Evolutionary conservation across 2,329 filamentous ascomycete species (phyloP).

Genomic region (Aspergillus neotritici): DNA sequence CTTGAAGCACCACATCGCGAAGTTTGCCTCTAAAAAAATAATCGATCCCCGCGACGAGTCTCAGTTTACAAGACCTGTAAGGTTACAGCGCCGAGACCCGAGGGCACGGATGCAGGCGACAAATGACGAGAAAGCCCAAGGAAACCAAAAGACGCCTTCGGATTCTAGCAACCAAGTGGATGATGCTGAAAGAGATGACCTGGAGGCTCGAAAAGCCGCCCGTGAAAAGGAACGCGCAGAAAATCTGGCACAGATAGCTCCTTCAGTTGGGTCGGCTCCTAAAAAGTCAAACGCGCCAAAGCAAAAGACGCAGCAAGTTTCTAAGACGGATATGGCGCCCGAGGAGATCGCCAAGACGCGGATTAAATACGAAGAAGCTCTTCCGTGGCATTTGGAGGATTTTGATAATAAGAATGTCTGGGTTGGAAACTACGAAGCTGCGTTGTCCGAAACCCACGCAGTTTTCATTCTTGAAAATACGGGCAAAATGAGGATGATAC

Average conservation of each 20-base stretch:
- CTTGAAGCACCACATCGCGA: constrained; percentile 80
- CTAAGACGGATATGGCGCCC: constrained; percentile 68
- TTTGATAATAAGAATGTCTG: constrained; percentile 93
- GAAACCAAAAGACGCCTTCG: constrained; percentile 33
- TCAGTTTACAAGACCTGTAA: constrained; percentile 81
- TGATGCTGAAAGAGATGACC: constrained; percentile 58
- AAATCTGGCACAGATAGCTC: constrained; percentile 89
- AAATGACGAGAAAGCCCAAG: constrained; percentile 42
- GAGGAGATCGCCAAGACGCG: constrained; percentile 63
- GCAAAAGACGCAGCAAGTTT: constrained; percentile 83
- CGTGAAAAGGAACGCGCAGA: constrained; percentile 79
- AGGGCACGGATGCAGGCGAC: constrained; percentile 55
- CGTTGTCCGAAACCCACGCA: constrained; percentile 73
- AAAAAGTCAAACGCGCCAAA: constrained; percentile 61
- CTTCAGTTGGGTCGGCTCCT: constrained; percentile 63
- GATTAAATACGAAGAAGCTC: constrained; percentile 81
- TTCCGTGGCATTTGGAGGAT: constrained; percentile 96
- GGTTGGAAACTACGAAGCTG: constrained; percentile 85
- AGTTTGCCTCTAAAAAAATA: constrained; percentile 61
- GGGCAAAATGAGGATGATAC: constrained; percentile 73
- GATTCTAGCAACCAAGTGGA: constrained; percentile 50
- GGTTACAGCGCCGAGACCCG: constrained; percentile 83
- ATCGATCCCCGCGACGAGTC: constrained; percentile 67
- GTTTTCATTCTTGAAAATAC: constrained; percentile 70
- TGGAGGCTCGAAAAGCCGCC: constrained; percentile 61